These are phyloP conservation scores for Phaeomoniella chlamydospora DNA, from an alignment of 2,329 filamentous ascomycete species.

Conservation along the genomic window DNA sequence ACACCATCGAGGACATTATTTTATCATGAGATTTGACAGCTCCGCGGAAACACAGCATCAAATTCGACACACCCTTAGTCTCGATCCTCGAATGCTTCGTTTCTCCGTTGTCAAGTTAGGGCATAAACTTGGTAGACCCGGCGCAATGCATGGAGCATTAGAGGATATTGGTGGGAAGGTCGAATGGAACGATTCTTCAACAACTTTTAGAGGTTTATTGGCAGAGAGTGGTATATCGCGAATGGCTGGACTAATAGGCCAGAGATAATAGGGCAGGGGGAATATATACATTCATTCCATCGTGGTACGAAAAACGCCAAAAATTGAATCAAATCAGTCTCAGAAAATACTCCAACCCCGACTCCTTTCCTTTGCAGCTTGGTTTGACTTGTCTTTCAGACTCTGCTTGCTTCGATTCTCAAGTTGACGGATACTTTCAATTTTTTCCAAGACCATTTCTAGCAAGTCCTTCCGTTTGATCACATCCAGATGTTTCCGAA, in stretches of 20 bases:
- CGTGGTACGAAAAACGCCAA: conserved; percentile 2
- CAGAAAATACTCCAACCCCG: conserved; percentile 29
- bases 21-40: conserved; percentile 91
- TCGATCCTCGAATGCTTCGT: conserved; percentile 84
- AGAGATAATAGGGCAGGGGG: too few species aligned
- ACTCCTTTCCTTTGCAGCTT: conserved; percentile 19
- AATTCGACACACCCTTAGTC: conserved; percentile 58
- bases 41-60: conserved; percentile 59
- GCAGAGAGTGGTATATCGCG: background rate
- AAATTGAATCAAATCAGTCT: conserved; percentile 3
- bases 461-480: conserved; percentile 84
- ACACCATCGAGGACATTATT: conserved; percentile 84
- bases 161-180: background rate
- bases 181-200: background rate
- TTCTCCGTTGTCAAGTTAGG: conserved; percentile 80
- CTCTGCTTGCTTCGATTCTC: conserved; percentile 56
- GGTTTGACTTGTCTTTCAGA: conserved; percentile 17
- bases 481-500: conserved; percentile 77
- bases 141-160: background rate
- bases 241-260: background rate
- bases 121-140: conserved; percentile 36
- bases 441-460: conserved; percentile 87
- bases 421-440: conserved; percentile 75
- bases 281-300: conserved; percentile 1
- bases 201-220: background rate